Base-by-base conservation (phyloP, 208 protist species). In the Naegleria fowleri region DNA sequence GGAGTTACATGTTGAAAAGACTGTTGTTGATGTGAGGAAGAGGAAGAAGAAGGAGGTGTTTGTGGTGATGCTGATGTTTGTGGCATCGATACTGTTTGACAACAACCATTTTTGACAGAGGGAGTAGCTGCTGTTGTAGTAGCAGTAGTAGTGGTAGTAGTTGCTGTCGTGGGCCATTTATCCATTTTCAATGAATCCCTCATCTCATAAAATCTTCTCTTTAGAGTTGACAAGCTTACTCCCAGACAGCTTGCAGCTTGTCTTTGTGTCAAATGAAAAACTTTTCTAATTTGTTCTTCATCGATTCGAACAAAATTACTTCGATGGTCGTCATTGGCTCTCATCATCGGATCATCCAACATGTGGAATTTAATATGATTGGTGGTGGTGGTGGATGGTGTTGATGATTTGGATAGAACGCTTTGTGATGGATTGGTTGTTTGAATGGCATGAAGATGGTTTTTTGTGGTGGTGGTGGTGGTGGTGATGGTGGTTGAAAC, bases 201-300 rank as follows among this genome's bases (percentile, higher is more conserved):
- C 67, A 79, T 79, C 41, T 86, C 83, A 13, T 86, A 86, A 11
- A 86, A 86, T 48, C 83, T 40, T 86, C 83, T 43, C 13, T 86
- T 86, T 0, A 86, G 38, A 0, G 83, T 86, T 48, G 83, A 86
- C 22, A 86, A 33, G 41, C 36, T 43, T 4, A 86, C 83, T 11
- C 83, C 83, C 1, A 86, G 25, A 48, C 3, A 33, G 7, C 9
- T 7, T 22, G 39, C 33, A 33, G 83, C 83, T 86, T 86, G 39
- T 16, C 16, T 15, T 43, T 86, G 83, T 13, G 83, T 79, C 19
- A 79, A n/a, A 79, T 79, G 67, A 33, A 79, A 79, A 36, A 79
- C 67, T 36, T 36, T 79, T 79, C 29, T 0, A 36, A 79, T 79
- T 33, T 79, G 67, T 79, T 79, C 67, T 33, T 79, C 67, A 36